Evolutionary conservation across 148 eudicot genomes (phyloP).

Genomic region (Vaccinium myrtillus): DNA sequence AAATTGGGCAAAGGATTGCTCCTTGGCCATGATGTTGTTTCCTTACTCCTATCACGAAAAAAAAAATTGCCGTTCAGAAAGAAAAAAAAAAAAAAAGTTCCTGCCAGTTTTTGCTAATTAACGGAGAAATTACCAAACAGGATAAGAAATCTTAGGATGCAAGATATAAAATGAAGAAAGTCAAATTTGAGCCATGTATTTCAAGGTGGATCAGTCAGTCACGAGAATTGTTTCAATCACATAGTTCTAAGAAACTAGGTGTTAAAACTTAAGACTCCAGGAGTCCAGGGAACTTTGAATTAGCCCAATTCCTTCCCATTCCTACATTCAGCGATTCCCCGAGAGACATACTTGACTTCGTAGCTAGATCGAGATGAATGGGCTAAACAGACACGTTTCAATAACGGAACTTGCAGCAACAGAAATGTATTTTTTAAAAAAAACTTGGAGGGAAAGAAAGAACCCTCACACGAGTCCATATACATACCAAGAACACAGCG

Average conservation of each 20-base stretch:
- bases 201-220: too few relatives aligned
- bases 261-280: neutral
- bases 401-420: neutral
- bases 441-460: neutral
- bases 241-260: neutral
- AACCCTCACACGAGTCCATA: slow-evolving; percentile 5
- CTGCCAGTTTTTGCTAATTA: neutral
- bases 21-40: too few relatives aligned
- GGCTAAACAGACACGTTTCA: neutral
- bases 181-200: too few relatives aligned
- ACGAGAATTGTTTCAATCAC: neutral
- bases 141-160: neutral
- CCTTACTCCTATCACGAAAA: too few relatives aligned
- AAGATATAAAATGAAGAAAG: too few relatives aligned
- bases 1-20: too few relatives aligned
- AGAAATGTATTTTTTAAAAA: neutral
- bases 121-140: neutral
- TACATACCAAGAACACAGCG: slow-evolving; percentile 75
- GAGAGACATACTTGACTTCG: neutral
- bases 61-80: too few relatives aligned
- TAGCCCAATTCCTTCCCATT: neutral
- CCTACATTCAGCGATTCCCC: neutral
- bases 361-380: neutral
- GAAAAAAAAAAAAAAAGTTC: neutral
- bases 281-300: neutral